Evolutionary conservation across 2,329 filamentous ascomycete genomes (phyloP), one percentile per base, ranked within the genome.

Genomic region (Tolypocladium tundrense): DNA sequence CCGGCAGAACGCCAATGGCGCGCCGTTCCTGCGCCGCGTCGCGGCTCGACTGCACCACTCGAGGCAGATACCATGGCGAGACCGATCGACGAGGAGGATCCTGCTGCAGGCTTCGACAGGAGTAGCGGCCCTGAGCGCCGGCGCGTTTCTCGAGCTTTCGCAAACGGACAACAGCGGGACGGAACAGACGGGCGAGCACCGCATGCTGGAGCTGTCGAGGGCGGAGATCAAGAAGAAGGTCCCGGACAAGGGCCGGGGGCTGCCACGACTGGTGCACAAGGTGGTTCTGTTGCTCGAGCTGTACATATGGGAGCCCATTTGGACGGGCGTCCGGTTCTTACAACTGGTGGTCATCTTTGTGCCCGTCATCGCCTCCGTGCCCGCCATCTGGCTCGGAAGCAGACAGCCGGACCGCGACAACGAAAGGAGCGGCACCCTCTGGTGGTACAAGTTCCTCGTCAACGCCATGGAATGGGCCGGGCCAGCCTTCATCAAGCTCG

Each of bases 401-500:
- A 78, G 87, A 52, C 77, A 84, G 54, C 75, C 80, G 2, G 76
- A 85, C 40, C 82, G 80, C 58, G 87, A 91, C 64, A 84, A 90
- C 62, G 90, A 96, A 74, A 81, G 90, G 61, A 80, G 76, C 7
- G 93, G 94, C 0, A 92, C 92, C 0, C 68, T 97, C 3, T 96
- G 90, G 91, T 99, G 94, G 94, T 99, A 97, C 75, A 78, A 79
- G 4, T 94, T 96, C 67, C 74, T 99, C 43, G 91, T 97, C 11
- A 82, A 79, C 59, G 82, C 88, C 35, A 97, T 99, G 94, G 93
- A 99, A 73, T 81, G 86, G 68, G 91, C 93, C 21, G 94, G 94
- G 0, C 92, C 94, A 51, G 91, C 94, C 0, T 99, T 99, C 69
- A 99, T 99, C 75, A 99, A 99, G 86, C 84, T 99, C 57, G 94